These are phyloP conservation scores for Penicillium fimorum DNA, from an alignment of 495 filamentous ascomycete species.

Conservation along the genomic window DNA sequence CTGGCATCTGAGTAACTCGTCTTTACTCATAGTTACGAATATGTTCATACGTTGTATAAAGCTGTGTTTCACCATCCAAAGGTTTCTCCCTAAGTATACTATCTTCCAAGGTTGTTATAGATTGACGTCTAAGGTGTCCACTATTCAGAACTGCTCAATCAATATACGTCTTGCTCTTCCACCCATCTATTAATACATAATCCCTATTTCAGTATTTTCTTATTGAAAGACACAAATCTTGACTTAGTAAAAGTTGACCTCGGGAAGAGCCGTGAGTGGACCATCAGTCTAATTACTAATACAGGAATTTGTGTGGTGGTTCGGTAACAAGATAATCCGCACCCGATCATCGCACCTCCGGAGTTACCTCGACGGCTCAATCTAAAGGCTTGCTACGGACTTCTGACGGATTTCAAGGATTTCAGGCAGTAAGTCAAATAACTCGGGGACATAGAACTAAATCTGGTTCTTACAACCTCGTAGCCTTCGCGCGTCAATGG, in stretches of 20 bases:
- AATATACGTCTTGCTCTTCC: not conserved
- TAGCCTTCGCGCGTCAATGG: not conserved
- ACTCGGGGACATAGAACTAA: not conserved
- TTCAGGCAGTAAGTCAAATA: conserved; percentile 18
- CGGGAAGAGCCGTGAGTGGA: no score
- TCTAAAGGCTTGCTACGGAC: conserved; percentile 13
- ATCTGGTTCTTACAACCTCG: no score
- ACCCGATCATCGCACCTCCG: conserved; percentile 18
- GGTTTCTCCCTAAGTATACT: not conserved
- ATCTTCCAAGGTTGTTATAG: not conserved
- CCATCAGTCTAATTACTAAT: conserved; percentile 9
- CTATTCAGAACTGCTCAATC: not conserved
- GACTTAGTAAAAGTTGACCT: no score
- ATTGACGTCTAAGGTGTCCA: not conserved
- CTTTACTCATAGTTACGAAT: not conserved
- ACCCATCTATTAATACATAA: not conserved
- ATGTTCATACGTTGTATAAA: not conserved
- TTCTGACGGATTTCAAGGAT: conserved; percentile 15
- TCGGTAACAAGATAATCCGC: conserved; percentile 17
- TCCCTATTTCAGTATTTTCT: not conserved
- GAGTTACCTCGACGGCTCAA: conserved; percentile 17
- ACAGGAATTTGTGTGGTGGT: conserved; percentile 6
- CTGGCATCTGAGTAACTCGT: not conserved
- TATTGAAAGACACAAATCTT: no score
- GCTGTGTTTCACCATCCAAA: not conserved